Base-by-base conservation (phyloP, 257 asterid genomes). In the Orobanche coerulescens region DNA sequence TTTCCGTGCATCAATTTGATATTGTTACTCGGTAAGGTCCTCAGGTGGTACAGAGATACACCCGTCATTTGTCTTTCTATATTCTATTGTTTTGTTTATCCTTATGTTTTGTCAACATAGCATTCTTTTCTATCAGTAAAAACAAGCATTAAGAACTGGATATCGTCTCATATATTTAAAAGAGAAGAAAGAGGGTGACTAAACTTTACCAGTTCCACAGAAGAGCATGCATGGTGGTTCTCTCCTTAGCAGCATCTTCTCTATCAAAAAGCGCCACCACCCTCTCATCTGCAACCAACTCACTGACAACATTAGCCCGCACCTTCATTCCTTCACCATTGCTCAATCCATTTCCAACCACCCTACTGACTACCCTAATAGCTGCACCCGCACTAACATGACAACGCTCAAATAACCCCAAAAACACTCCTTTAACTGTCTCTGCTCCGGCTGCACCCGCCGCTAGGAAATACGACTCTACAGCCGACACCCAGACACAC, bases 401-500 rank as follows among this genome's bases (percentile, higher is more conserved):
- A 25, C 95, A 93, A 65, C 90, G 78, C 63, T 78, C 97, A 66
- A 93, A 70, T 15, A 93, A 76, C 71, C 96, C 98, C 61, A 86
- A 15, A 79, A 89, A 80, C 78, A 89, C 86, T 16, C 91, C 87
- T 65, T 86, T 93, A 37, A 79, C 90, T 0, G 95, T 85, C 79
- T 79, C 96, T 12, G 81, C 95, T 0, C 94, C 98, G 5, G 95
- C 95, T 18, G 87, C 84, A 34, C 98, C 97, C 1, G 89, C 95
- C 0, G 88, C 84, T 47, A 84, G 86, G 71, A 93, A 93, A 53
- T 82, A 93, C 4, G 95, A 82, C 65, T 93, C 98, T 31, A 89
- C 85, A 6, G 98, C 97, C 6, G 98, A 93, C 23, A 93, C 89
- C 95, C 97, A 93, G 74, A 93, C 91, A 34, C 82, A 89, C 81